Evolutionary conservation across 768 basidiomycete genomes (phyloP).

Genomic region (Podaxis sp.): DNA sequence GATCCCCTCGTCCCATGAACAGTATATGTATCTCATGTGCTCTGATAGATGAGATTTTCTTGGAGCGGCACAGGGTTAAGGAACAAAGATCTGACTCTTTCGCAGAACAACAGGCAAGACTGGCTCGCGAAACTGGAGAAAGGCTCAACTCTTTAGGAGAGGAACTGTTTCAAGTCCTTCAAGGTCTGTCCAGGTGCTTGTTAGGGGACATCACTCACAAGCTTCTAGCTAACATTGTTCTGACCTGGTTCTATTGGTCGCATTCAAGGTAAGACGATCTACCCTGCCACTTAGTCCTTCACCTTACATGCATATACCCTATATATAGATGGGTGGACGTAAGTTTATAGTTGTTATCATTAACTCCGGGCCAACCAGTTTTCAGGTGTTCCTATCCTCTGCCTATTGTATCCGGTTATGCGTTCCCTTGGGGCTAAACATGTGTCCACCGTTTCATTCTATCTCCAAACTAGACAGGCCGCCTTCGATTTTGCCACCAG

Average conservation of each 20-base stretch:
- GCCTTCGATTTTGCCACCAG: constrained; percentile 57
- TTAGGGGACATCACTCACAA: not conserved
- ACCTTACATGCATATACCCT: constrained; percentile 14
- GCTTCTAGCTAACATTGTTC: constrained; percentile 53
- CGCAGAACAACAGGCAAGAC: constrained; percentile 61
- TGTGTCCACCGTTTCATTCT: constrained; percentile 64
- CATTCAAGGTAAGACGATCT: constrained; percentile 58
- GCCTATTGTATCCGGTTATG: constrained; percentile 57
- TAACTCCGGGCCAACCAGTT: not conserved
- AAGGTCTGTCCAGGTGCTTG: constrained; percentile 41
- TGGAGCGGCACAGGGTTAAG: constrained; percentile 42
- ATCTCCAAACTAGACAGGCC: constrained; percentile 59
- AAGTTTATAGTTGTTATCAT: constrained; percentile 16
- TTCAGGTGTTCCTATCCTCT: constrained; percentile 59
- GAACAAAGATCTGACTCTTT: constrained; percentile 57
- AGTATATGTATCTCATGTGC: constrained; percentile 6
- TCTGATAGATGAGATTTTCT: constrained; percentile 53
- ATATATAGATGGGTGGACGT: constrained; percentile 71
- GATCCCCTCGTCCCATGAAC: constrained; percentile 10
- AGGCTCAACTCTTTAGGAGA: constrained; percentile 49
- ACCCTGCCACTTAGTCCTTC: constrained; percentile 1
- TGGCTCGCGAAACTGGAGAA: constrained; percentile 51
- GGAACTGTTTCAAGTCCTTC: constrained; percentile 56
- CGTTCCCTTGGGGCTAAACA: constrained; percentile 69
- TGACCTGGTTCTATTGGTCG: constrained; percentile 75